Evolutionary conservation across 768 basidiomycete genomes (phyloP).

Genomic region (Naganishia kalamii): DNA sequence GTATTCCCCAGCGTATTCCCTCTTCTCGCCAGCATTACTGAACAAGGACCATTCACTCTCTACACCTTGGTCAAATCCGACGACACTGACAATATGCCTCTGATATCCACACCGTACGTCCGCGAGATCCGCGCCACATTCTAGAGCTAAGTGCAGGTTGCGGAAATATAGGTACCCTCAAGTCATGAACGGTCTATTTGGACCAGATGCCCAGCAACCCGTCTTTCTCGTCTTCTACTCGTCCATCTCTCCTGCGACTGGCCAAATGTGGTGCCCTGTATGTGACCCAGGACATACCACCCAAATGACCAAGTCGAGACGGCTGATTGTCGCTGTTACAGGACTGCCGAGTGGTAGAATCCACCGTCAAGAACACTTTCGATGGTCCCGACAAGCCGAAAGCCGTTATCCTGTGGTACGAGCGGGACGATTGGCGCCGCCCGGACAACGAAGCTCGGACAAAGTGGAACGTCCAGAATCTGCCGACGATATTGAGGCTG

Average conservation of each 20-base stretch:
- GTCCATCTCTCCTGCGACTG: slow-evolving; percentile 30
- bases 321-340: slow-evolving; percentile 1
- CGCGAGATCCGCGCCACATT: background rate
- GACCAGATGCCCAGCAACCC: slow-evolving; percentile 34
- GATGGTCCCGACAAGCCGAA: slow-evolving; percentile 39
- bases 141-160: too few species aligned
- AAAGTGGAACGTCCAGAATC: slow-evolving; percentile 35
- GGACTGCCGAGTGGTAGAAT: slow-evolving; percentile 43
- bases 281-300: slow-evolving; percentile 19
- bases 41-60: background rate
- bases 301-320: background rate
- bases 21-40: background rate
- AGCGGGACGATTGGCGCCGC: slow-evolving; percentile 34
- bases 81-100: background rate
- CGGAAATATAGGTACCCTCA: slow-evolving; percentile 41
- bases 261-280: slow-evolving; percentile 46
- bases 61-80: too few species aligned
- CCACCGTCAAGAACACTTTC: slow-evolving; percentile 34
- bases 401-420: slow-evolving; percentile 41
- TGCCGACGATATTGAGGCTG: slow-evolving; percentile 42
- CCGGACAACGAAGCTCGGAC: slow-evolving; percentile 36
- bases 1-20: too few species aligned
- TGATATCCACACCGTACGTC: background rate
- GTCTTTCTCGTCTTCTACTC: slow-evolving; percentile 46
- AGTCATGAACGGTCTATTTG: slow-evolving; percentile 38